Base-by-base conservation (phyloP, 495 filamentous ascomycete genomes). In the Hypomontagnella monticulosa region DNA sequence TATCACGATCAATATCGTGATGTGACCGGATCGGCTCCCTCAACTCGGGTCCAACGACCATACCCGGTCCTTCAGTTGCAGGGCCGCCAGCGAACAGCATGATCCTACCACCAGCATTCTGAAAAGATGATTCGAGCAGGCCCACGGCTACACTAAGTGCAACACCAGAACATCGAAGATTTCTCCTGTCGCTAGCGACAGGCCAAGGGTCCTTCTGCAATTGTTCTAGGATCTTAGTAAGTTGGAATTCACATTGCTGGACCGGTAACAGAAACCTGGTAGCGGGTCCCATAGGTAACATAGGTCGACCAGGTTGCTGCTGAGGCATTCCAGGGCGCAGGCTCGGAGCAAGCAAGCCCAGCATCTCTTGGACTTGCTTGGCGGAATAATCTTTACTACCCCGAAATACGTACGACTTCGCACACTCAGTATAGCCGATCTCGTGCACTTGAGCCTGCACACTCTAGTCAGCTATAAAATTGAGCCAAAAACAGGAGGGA, bases 371-470 rank as follows among this genome's bases (percentile, higher is more conserved):
- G 11, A 99, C 93, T 73, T 98, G 93, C 77, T 98, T 98, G 51
- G 93, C 90, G 18, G 87, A 83, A 76, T 99, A 99, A 68, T 99
- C 96, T 81, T 98, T 99, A 83, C 87, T 97, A 43, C 96, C 96
- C 20, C 96, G 86, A 83, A 99, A 99, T 15, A 99, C 96, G 71
- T 97, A 99, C n/a, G 96, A 97, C 79, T 99, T 99, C 61, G 95
- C 91, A 72, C 96, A 98, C 75, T 97, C 95, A 33, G 90, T 93
- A 75, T 99, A 99, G 56, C 96, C 96, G 71, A 99, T 89, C 80
- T 99, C 96, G 72, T 99, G 96, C 19, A 99, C 91, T 87, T 98
- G 93, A 37, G 93, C 84, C 91, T 95, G 66, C 3, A 36, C 64
- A 41, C 34, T 71, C 52, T 61, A 53, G 57, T 87, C 66, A 85